phyloP scores from a whole-genome alignment of 108 stramenopile genomes.

The Mediolabrus comicus region DNA sequence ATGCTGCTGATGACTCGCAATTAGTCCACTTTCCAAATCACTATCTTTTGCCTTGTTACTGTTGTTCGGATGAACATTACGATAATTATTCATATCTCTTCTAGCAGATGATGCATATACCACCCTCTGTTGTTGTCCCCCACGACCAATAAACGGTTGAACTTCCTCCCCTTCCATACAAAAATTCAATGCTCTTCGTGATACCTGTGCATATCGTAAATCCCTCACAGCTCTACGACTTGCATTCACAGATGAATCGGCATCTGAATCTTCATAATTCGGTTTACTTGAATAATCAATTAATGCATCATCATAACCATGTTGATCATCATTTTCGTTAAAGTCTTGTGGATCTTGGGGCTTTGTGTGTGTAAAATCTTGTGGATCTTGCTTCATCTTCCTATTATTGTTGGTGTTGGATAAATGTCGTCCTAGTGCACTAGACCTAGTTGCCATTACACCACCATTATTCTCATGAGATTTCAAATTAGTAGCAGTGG shows the following conservation, averaged over 20 bases:
- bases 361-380: no score
- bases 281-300: neutral
- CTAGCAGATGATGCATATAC: neutral
- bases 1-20: neutral
- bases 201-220: neutral
- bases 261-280: no score
- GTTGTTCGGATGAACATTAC: neutral
- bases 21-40: slow-evolving; percentile 1
- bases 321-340: no score
- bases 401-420: neutral
- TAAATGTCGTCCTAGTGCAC: neutral
- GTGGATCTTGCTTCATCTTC: neutral
- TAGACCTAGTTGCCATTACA: neutral
- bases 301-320: neutral
- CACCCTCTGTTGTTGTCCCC: neutral
- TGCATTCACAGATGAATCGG: no score
- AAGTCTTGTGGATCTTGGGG: neutral
- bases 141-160: neutral
- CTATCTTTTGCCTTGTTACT: neutral
- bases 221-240: no score
- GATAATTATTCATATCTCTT: neutral
- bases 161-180: neutral
- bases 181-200: neutral
- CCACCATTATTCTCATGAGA: neutral
- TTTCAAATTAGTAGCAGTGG: neutral